These are phyloP conservation scores for Hemisphaericaspora nanyangensis DNA, from an alignment of 805 yeast genomes.

Conservation along the genomic window DNA sequence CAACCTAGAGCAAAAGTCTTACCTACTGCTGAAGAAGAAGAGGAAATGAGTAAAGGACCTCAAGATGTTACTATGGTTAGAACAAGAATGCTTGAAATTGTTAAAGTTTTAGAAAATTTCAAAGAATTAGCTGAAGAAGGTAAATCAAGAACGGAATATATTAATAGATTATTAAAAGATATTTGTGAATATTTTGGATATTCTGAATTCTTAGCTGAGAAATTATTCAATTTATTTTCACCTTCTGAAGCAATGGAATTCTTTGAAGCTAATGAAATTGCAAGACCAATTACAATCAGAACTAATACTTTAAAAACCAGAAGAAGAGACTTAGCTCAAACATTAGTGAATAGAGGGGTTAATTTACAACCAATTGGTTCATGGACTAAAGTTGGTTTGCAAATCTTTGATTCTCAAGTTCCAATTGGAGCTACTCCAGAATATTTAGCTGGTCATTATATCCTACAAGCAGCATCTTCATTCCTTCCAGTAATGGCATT, in stretches of 20 bases:
- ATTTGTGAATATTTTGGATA: constrained; percentile 94
- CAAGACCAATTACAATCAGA: constrained; percentile 94
- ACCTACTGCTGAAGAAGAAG: constrained; percentile 67
- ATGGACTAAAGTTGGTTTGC: constrained; percentile 98
- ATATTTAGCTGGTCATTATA: constrained; percentile 95
- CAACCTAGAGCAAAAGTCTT: constrained; percentile 77
- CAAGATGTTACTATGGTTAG: constrained; percentile 79
- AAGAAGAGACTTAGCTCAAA: constrained; percentile 93
- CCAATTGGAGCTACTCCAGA: constrained; percentile 99
- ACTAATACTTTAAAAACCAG: constrained; percentile 95
- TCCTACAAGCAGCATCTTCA: constrained; percentile 97
- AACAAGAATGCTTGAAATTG: constrained; percentile 93
- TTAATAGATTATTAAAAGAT: constrained; percentile 74
- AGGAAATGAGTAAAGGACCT: constrained; percentile 49
- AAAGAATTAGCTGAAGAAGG: constrained; percentile 80
- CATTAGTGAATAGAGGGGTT: constrained; percentile 93
- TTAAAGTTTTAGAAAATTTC: constrained; percentile 90
- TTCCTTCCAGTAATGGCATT: constrained; percentile 97
- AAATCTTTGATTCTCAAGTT: constrained; percentile 97
- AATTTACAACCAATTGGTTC: constrained; percentile 94
- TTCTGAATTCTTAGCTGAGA: constrained; percentile 87
- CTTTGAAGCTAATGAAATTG: constrained; percentile 96
- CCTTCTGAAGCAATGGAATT: constrained; percentile 98
- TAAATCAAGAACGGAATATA: constrained; percentile 78
- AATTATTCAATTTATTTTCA: constrained; percentile 83